These are phyloP conservation scores for Hypoxylon sp. DNA, from an alignment of 2,329 filamentous ascomycete genomes.

Conservation along the genomic window DNA sequence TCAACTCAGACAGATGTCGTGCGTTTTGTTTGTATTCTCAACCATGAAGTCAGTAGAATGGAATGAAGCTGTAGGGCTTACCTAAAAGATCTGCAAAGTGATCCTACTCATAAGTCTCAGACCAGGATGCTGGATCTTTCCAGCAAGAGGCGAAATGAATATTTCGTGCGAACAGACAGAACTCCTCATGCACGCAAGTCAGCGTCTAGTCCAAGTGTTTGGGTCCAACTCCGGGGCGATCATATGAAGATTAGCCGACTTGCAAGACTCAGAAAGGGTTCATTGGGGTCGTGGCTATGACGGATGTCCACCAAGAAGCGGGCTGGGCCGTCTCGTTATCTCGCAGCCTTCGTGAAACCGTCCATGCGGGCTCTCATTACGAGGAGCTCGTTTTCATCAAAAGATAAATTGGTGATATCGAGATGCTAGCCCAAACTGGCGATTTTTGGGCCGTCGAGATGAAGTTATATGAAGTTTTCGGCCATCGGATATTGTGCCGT, in stretches of 20 bases:
- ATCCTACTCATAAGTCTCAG: conserved; percentile 5
- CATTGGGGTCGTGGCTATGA: conserved; percentile 2
- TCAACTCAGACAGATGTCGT: neutral
- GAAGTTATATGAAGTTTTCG: conserved; percentile 50
- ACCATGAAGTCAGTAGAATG: neutral
- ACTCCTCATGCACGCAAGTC: neutral
- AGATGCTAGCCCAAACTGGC: conserved; percentile 31
- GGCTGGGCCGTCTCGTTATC: conserved; percentile 37
- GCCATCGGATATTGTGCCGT: conserved; percentile 48
- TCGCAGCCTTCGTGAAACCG: conserved; percentile 27
- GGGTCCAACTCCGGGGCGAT: conserved; percentile 17
- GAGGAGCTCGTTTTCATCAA: conserved; percentile 41
- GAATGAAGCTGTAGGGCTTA: conserved; percentile 9
- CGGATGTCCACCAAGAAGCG: conserved; percentile 17
- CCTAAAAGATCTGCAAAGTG: conserved; percentile 5
- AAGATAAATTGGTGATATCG: conserved; percentile 40
- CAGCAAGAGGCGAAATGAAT: conserved; percentile 13
- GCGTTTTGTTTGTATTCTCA: neutral
- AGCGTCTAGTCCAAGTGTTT: conserved; percentile 14
- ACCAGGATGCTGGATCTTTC: conserved; percentile 21
- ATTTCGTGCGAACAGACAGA: conserved; percentile 16
- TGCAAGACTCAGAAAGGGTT: neutral
- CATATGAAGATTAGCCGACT: conserved; percentile 31
- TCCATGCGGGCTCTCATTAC: conserved; percentile 34
- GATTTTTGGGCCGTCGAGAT: conserved; percentile 46